Evolutionary conservation across 768 basidiomycete genomes (phyloP), one percentile per base, ranked within the genome.

Genomic region (Fomitopsis serialis): DNA sequence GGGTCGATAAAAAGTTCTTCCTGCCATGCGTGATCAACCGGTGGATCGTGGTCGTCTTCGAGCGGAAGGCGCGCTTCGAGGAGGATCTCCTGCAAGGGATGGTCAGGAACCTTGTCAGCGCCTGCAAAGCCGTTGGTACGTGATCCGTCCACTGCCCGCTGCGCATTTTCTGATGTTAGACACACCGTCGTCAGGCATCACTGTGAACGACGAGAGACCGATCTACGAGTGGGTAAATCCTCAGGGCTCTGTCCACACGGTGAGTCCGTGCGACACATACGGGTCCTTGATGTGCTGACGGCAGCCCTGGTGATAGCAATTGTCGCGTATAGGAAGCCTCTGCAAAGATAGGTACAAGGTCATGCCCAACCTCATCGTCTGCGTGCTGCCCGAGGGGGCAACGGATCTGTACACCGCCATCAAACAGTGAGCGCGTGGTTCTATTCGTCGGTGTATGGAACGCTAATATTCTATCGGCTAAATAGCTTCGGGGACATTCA

Each of bases 401-500:
- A 82, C 84, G 42, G 87, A 92, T 48, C 79, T 89, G 10, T 92
- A 92, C 59, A 82, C 77, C 1, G 80, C 82, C n/a, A 79, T 91
- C 22, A 92, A 92, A 69, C 84, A 89, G 89, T 92, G 62, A 55
- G 82, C 29, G n/a, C n/a, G n/a, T n/a, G n/a, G n/a, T n/a, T n/a
- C n/a, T n/a, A n/a, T n/a, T n/a, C n/a, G n/a, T n/a, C n/a, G n/a
- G n/a, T n/a, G n/a, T n/a, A n/a, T n/a, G n/a, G n/a, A n/a, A n/a
- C n/a, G n/a, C n/a, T n/a, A n/a, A n/a, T n/a, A n/a, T n/a, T n/a
- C n/a, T n/a, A n/a, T n/a, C n/a, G n/a, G n/a, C n/a, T n/a, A n/a
- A n/a, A 6, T 21, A 91, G 89, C 61, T 89, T 89, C 49, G 89
- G 89, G 6, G 88, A 91, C 59, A 72, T 86, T 40, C 68, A 70